A percentile compares a stretch with the other conserved stretches of the same genome.
Evolutionary conservation across 768 basidiomycete species (phyloP).

Genomic region (Arthromyces matolae): DNA sequence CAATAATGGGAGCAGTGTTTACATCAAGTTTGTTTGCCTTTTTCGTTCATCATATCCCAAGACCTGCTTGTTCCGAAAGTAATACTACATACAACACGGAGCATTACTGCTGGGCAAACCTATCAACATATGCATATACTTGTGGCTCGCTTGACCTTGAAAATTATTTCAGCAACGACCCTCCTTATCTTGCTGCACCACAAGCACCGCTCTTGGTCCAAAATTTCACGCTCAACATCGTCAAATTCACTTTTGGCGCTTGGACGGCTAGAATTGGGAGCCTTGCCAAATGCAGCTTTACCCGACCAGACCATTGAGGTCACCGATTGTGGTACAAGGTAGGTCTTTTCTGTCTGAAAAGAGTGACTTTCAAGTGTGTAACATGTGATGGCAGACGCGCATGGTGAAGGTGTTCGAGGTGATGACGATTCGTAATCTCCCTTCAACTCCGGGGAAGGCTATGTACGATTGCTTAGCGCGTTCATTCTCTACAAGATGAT

Average conservation of each 20-base stretch:
- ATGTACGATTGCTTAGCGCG: neutral
- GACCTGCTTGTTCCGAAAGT: neutral
- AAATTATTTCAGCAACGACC: constrained; percentile 18
- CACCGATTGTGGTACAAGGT: constrained; percentile 24
- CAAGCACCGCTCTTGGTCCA: constrained; percentile 3
- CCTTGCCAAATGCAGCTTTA: constrained; percentile 20
- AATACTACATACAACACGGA: neutral
- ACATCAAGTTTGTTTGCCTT: constrained; percentile 3
- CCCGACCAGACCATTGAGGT: constrained; percentile 28
- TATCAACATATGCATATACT: constrained; percentile 13
- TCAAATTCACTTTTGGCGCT: neutral
- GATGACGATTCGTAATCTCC: neutral
- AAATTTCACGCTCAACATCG: neutral
- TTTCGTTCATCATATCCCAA: neutral
- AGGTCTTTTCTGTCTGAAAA: constrained; percentile 34
- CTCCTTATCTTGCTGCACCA: constrained; percentile 18
- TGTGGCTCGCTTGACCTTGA: constrained; percentile 20
- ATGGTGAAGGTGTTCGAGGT: constrained; percentile 7
- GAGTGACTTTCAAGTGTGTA: constrained; percentile 28
- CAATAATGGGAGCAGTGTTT: constrained; percentile 18
- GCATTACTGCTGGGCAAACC: neutral
- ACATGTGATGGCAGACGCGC: constrained; percentile 18
- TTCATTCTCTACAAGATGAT: neutral
- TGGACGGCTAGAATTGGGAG: constrained; percentile 8
- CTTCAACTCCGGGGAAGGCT: constrained; percentile 5